phyloP scores from a whole-genome alignment of 345 rosid species.

The Populus pruinosa region DNA sequence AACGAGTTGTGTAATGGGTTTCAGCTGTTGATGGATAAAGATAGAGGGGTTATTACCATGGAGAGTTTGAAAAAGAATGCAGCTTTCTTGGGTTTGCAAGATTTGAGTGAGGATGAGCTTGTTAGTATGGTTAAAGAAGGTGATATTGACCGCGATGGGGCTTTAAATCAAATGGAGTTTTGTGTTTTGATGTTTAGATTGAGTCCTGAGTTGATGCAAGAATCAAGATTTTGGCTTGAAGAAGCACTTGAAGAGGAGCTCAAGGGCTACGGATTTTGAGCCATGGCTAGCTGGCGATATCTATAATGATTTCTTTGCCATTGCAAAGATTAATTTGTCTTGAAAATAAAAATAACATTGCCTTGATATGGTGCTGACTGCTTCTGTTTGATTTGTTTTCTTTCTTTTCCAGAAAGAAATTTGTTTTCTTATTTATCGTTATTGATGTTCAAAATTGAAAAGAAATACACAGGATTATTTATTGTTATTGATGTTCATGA shows the following conservation, averaged over 20 bases:
- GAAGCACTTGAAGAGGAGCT: slow-evolving; percentile 61
- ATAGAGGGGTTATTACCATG: slow-evolving; percentile 65
- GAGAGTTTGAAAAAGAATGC: slow-evolving; percentile 63
- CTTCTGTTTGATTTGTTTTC: background rate
- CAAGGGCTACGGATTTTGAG: slow-evolving; percentile 8
- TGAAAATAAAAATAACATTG: background rate
- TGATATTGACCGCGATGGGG: slow-evolving; percentile 71
- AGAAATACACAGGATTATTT: background rate
- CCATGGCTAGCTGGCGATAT: background rate
- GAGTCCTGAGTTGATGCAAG: slow-evolving; percentile 81
- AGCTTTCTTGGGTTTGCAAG: slow-evolving; percentile 60
- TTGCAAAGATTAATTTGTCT: background rate
- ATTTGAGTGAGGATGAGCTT: slow-evolving; percentile 68
- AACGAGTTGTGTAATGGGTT: slow-evolving; percentile 83
- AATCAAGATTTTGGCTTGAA: slow-evolving; percentile 51
- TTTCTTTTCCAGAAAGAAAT: background rate
- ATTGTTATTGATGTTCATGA: background rate
- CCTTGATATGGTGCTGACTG: background rate
- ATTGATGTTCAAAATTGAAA: background rate
- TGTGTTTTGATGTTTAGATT: slow-evolving; percentile 88
- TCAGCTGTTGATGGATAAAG: slow-evolving; percentile 57
- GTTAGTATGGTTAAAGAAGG: slow-evolving; percentile 66
- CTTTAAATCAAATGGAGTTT: slow-evolving; percentile 82
- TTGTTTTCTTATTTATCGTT: background rate
- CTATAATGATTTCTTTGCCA: background rate